Evolutionary conservation across 1,284 basidiomycete genomes (phyloP).

Genomic region (Schizophyllum commune): DNA sequence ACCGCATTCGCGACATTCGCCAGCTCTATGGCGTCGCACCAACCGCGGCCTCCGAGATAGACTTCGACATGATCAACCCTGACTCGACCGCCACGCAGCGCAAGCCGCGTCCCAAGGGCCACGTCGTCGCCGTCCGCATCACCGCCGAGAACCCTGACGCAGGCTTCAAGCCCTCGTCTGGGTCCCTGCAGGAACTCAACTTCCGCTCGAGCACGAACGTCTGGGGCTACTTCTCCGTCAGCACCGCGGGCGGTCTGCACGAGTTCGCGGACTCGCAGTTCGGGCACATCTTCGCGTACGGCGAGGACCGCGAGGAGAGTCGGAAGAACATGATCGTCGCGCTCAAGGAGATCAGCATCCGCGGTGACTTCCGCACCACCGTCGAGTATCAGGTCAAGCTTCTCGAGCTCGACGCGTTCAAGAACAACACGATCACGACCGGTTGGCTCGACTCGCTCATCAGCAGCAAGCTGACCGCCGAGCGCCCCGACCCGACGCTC

Average conservation of each 20-base stretch:
- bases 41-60: constrained; percentile 83
- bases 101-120: constrained; percentile 95
- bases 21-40: constrained; percentile 93
- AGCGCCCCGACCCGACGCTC: constrained; percentile 86
- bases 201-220: constrained; percentile 99
- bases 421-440: constrained; percentile 96
- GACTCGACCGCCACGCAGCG: constrained; percentile 85
- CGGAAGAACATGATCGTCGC: constrained; percentile 99
- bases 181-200: constrained; percentile 95
- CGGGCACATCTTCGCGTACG: constrained; percentile 99
- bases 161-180: constrained; percentile 99
- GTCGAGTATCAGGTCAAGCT: constrained; percentile 99
- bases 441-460: constrained; percentile 99
- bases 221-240: constrained; percentile 99
- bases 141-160: constrained; percentile 99
- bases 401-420: constrained; percentile 93
- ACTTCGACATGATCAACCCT: constrained; percentile 92
- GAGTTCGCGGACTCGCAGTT: constrained; percentile 99
- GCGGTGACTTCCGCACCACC: constrained; percentile 97
- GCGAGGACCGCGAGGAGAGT: constrained; percentile 91
- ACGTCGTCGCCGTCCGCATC: constrained; percentile 98
- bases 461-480: constrained; percentile 93
- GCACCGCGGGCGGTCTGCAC: constrained; percentile 92
- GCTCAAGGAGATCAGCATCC: constrained; percentile 96
- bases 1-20: constrained; percentile 94